Percentiles rank a stretch among this genome's conserved stretches.
These are phyloP conservation scores for Aspergillus cristatus DNA, from an alignment of 495 filamentous ascomycete genomes.

Conservation along the genomic window DNA sequence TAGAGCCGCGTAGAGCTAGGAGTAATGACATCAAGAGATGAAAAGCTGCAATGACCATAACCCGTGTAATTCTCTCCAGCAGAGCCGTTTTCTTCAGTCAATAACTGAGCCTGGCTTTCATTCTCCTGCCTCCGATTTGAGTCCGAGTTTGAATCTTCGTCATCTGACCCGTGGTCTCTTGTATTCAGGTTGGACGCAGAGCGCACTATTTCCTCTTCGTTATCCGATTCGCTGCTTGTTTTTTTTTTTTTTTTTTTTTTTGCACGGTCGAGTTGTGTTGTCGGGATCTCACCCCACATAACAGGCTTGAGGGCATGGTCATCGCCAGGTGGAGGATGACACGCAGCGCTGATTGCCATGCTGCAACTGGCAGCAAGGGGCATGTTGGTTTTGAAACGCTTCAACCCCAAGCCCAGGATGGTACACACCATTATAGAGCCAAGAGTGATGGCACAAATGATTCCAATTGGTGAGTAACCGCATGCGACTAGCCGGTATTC, in stretches of 20 bases:
- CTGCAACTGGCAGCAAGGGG: slow-evolving; percentile 24
- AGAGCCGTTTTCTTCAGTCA: neutral
- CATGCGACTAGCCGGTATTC: neutral
- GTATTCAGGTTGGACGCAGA: too few species aligned
- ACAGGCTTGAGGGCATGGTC: slow-evolving; percentile 8
- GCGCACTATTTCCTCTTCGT: too few species aligned
- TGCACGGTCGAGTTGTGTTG: too few species aligned
- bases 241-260: too few species aligned
- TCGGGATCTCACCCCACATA: slow-evolving; percentile 12
- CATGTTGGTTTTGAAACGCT: slow-evolving; percentile 10
- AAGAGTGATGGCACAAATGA: neutral
- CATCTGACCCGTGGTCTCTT: too few species aligned
- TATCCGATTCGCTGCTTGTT: too few species aligned
- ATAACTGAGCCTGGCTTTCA: too few species aligned
- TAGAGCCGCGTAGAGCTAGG: neutral
- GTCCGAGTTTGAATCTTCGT: too few species aligned
- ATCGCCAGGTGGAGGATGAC: slow-evolving; percentile 23
- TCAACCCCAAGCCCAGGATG: neutral
- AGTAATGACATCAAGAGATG: slow-evolving; percentile 1
- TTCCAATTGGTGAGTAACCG: too few species aligned
- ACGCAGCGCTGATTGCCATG: slow-evolving; percentile 34
- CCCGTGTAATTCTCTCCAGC: neutral
- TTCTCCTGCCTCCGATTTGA: too few species aligned
- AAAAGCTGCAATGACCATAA: slow-evolving; percentile 6
- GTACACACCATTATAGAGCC: neutral